Conservation (phyloP, 768 basidiomycete species). For the Leccinum boreale region DNA sequence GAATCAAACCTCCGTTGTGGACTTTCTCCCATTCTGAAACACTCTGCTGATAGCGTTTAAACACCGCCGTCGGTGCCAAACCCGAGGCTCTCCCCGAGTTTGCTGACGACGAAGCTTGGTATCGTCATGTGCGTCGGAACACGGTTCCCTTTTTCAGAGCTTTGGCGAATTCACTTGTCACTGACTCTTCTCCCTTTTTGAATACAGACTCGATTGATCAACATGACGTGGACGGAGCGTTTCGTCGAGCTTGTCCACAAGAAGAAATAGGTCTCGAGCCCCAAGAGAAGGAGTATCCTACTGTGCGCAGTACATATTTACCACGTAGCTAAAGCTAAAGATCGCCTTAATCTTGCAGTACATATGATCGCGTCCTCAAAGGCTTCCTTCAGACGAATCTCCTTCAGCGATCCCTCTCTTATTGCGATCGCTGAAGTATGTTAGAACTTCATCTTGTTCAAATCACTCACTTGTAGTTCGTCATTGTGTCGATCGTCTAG, state of each 20-base stretch:
- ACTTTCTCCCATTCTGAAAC: background rate
- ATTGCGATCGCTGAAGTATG: too few relatives aligned
- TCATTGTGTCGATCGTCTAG: too few relatives aligned
- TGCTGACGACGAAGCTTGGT: slow-evolving; percentile 35
- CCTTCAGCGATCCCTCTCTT: too few relatives aligned
- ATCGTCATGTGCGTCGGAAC: slow-evolving; percentile 26
- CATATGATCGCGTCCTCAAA: too few relatives aligned
- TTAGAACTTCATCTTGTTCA: too few relatives aligned
- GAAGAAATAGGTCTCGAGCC: slow-evolving; percentile 2
- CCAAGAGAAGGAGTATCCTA: background rate
- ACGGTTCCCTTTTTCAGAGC: background rate
- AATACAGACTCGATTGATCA: slow-evolving; percentile 19
- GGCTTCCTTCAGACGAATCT: too few relatives aligned
- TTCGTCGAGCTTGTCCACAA: slow-evolving; percentile 21
- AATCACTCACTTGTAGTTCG: too few relatives aligned
- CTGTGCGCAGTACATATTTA: background rate
- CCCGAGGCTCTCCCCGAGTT: slow-evolving; percentile 33
- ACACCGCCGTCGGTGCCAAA: slow-evolving; percentile 29
- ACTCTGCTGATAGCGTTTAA: slow-evolving; percentile 16
- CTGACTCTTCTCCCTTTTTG: background rate
- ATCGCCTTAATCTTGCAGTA: too few relatives aligned
- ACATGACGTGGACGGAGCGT: slow-evolving; percentile 25
- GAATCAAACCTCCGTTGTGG: too few relatives aligned
- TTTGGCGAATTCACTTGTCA: background rate
- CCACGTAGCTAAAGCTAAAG: too few relatives aligned